phyloP scores from a whole-genome alignment of 2,329 filamentous ascomycete species.

The Aureobasidium sp. region DNA sequence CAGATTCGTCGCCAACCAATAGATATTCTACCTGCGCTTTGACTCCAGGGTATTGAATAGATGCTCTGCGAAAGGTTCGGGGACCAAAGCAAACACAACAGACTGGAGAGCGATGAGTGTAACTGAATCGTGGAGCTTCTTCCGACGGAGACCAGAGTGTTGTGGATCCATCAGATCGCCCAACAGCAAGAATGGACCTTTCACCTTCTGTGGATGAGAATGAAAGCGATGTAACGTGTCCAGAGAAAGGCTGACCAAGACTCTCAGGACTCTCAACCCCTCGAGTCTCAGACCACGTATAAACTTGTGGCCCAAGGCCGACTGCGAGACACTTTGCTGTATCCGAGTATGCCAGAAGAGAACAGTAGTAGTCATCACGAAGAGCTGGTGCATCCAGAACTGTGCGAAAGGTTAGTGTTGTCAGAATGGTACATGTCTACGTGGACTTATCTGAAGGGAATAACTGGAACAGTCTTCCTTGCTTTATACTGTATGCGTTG shows the following conservation, averaged over 20 bases:
- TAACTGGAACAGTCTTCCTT: conserved; percentile 49
- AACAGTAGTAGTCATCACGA: conserved; percentile 95
- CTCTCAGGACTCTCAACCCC: conserved; percentile 55
- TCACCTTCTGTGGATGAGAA: conserved; percentile 75
- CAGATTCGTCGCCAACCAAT: conserved; percentile 74
- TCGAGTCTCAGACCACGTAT: conserved; percentile 75
- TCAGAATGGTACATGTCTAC: not conserved
- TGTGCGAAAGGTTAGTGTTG: conserved; percentile 38
- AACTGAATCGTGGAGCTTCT: conserved; percentile 61
- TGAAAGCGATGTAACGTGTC: conserved; percentile 70
- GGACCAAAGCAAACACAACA: conserved; percentile 79
- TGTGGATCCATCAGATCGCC: conserved; percentile 67
- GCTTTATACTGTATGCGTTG: conserved; percentile 24
- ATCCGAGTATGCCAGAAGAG: conserved; percentile 74
- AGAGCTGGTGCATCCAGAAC: conserved; percentile 82
- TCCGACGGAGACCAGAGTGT: conserved; percentile 72
- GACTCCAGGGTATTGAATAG: conserved; percentile 40
- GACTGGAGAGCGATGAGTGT: conserved; percentile 62
- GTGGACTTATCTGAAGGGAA: conserved; percentile 64
- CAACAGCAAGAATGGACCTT: conserved; percentile 76
- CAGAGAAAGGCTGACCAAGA: conserved; percentile 42
- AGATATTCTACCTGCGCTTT: conserved; percentile 69
- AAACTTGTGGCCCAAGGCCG: conserved; percentile 69
- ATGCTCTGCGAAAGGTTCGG: conserved; percentile 42
- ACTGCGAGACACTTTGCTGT: conserved; percentile 72